Conservation (phyloP, 208 protist genomes). For the Wallacemonas rigidus region DNA sequence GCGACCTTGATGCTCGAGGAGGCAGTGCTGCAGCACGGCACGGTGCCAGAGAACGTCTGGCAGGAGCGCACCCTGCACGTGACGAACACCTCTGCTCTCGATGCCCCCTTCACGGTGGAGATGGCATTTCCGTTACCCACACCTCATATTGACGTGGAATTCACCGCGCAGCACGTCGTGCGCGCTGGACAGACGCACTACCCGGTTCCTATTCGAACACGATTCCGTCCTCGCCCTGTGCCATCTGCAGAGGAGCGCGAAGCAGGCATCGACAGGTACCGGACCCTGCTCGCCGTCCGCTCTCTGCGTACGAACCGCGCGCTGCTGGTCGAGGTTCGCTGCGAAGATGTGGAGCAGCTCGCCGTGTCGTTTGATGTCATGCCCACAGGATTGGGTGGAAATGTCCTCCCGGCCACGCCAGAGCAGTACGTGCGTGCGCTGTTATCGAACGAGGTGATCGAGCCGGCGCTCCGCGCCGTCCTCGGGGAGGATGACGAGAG, state of each 20-base stretch:
- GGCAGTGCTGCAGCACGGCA: slow-evolving; percentile 68
- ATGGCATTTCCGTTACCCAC: slow-evolving; percentile 33
- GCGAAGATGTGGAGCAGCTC: slow-evolving; percentile 67
- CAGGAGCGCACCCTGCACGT: slow-evolving; percentile 60
- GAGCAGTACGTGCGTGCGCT: slow-evolving; percentile 41
- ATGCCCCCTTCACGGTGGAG: slow-evolving; percentile 74
- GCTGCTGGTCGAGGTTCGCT: slow-evolving; percentile 66
- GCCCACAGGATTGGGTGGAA: neutral
- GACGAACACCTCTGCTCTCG: slow-evolving; percentile 75
- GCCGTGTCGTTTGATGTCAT: slow-evolving; percentile 58
- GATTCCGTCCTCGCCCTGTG: slow-evolving; percentile 30
- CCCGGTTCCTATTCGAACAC: slow-evolving; percentile 56
- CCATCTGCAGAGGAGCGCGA: slow-evolving; percentile 2
- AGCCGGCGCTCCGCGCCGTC: neutral
- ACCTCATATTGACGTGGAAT: slow-evolving; percentile 59
- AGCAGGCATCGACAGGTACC: slow-evolving; percentile 33
- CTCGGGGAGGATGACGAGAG: neutral
- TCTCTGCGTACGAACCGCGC: slow-evolving; percentile 59
- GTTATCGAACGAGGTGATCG: slow-evolving; percentile 29
- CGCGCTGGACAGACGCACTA: slow-evolving; percentile 59
- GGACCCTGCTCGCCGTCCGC: slow-evolving; percentile 52
- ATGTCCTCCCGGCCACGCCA: neutral
- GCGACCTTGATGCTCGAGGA: slow-evolving; percentile 61
- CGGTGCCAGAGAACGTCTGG: slow-evolving; percentile 75
- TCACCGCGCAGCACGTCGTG: slow-evolving; percentile 39